Percentiles rank a stretch among this genome's conserved stretches.
These are phyloP conservation scores for Lignosus rhinocerotis DNA, from an alignment of 1,284 basidiomycete genomes.

Conservation along the genomic window DNA sequence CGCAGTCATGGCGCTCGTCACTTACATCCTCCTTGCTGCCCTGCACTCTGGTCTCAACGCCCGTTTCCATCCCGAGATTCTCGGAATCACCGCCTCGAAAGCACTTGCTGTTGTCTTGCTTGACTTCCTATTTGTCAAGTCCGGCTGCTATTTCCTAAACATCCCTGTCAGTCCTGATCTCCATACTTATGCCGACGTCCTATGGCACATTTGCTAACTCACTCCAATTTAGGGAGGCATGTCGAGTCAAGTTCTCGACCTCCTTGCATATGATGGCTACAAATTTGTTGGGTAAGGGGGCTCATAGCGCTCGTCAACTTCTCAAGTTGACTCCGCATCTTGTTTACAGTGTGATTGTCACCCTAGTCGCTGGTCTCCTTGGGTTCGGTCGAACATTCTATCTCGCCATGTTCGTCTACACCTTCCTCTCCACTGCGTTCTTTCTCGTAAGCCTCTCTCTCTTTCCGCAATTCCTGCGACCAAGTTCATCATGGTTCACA, in stretches of 20 bases:
- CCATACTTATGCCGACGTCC: too few relatives aligned
- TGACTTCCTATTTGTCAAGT: conserved; percentile 87
- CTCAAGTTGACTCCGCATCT: background rate
- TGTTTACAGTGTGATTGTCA: conserved; percentile 64
- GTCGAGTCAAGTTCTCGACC: conserved; percentile 70
- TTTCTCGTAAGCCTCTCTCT: conserved; percentile 73
- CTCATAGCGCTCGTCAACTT: background rate
- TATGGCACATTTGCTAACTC: background rate
- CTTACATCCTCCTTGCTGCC: conserved; percentile 89
- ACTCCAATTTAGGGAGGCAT: conserved; percentile 38
- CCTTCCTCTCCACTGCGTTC: conserved; percentile 88
- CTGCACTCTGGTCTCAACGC: conserved; percentile 83
- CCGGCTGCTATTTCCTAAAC: conserved; percentile 81
- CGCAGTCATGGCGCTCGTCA: conserved; percentile 92
- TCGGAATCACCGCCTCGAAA: conserved; percentile 85
- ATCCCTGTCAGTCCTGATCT: conserved; percentile 27
- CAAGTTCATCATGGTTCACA: conserved; percentile 32
- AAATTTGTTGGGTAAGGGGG: conserved; percentile 89
- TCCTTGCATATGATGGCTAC: conserved; percentile 88
- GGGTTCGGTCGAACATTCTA: conserved; percentile 66
- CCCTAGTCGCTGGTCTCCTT: conserved; percentile 63
- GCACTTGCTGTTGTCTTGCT: conserved; percentile 80
- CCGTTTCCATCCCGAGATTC: conserved; percentile 87
- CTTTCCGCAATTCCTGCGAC: background rate
- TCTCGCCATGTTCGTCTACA: conserved; percentile 77